phyloP scores from a whole-genome alignment of 2,329 filamentous ascomycete species.

The Aspergillus sp. region DNA sequence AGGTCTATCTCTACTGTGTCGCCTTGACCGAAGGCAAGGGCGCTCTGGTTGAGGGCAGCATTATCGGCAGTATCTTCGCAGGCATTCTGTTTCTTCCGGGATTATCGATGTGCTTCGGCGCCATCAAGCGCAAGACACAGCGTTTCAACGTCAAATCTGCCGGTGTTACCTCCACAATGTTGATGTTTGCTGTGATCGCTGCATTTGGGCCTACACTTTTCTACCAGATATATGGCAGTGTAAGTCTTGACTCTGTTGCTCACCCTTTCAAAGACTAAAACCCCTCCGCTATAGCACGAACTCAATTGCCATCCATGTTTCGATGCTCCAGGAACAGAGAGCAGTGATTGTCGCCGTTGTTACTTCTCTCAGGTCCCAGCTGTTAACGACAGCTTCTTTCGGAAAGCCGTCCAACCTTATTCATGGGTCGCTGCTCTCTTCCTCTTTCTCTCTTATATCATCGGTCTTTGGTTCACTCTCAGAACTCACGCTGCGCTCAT shows the following conservation, averaged over 20 bases:
- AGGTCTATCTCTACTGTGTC: conserved; percentile 96
- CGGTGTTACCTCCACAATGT: conserved; percentile 95
- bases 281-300: conserved; percentile 62
- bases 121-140: conserved; percentile 96
- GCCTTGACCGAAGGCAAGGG: conserved; percentile 90
- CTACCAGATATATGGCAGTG: conserved; percentile 96
- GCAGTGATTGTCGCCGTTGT: conserved; percentile 79
- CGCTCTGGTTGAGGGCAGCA: conserved; percentile 89
- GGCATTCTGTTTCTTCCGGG: conserved; percentile 93
- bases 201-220: conserved; percentile 95
- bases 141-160: conserved; percentile 96
- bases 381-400: conserved; percentile 82
- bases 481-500: conserved; percentile 95
- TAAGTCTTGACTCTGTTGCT: conserved; percentile 39
- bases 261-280: neutral
- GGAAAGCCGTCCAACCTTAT: conserved; percentile 87
- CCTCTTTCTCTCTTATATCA: conserved; percentile 88
- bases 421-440: conserved; percentile 83
- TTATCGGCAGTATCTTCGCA: conserved; percentile 96
- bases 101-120: conserved; percentile 97
- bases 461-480: conserved; percentile 92
- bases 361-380: conserved; percentile 88
- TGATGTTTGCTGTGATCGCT: conserved; percentile 91
- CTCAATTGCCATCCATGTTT: conserved; percentile 72
- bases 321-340: conserved; percentile 47